Percentiles rank a stretch among this genome's conserved stretches.
phyloP scores from a whole-genome alignment of 78 protist genomes.

The Cavenderia fasciculata region DNA sequence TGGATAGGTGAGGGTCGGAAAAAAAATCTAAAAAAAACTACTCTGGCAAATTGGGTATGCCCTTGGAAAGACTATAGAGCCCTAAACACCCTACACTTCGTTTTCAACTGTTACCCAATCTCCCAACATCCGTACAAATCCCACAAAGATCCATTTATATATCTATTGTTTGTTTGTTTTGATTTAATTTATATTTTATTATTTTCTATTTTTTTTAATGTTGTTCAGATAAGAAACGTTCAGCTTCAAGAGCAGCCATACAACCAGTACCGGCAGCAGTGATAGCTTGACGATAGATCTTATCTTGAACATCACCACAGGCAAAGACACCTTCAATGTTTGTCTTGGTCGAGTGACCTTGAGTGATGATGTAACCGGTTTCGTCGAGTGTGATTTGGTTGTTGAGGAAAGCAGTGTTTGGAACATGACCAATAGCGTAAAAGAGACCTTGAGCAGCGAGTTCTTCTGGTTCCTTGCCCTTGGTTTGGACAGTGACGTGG shows the following conservation, averaged over 20 bases:
- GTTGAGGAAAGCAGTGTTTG: conserved; percentile 87
- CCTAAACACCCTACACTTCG: too few relatives aligned
- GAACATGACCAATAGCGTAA: conserved; percentile 94
- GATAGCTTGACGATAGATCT: conserved; percentile 92
- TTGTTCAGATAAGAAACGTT: conserved; percentile 50
- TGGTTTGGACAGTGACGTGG: conserved; percentile 4
- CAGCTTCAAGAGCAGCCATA: conserved; percentile 93
- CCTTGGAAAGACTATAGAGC: too few relatives aligned
- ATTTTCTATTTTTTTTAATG: not conserved
- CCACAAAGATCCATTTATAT: too few relatives aligned
- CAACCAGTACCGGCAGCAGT: conserved; percentile 96
- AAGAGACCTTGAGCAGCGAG: conserved; percentile 83
- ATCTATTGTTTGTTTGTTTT: too few relatives aligned
- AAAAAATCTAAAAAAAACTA: too few relatives aligned
- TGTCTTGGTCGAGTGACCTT: conserved; percentile 77
- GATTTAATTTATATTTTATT: too few relatives aligned
- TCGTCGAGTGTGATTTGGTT: conserved; percentile 84
- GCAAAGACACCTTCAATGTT: conserved; percentile 92
- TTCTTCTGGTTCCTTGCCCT: not conserved
- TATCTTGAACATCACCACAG: conserved; percentile 93
- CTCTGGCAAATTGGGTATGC: too few relatives aligned
- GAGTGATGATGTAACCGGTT: conserved; percentile 84
- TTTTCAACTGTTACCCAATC: too few relatives aligned
- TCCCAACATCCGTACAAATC: too few relatives aligned
- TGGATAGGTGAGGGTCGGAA: too few relatives aligned